Percentiles rank a stretch among this genome's conserved stretches.
Evolutionary conservation across 192 early-diverging fungal genomes (phyloP).

Genomic region (Martensiomyces pterosporus): DNA sequence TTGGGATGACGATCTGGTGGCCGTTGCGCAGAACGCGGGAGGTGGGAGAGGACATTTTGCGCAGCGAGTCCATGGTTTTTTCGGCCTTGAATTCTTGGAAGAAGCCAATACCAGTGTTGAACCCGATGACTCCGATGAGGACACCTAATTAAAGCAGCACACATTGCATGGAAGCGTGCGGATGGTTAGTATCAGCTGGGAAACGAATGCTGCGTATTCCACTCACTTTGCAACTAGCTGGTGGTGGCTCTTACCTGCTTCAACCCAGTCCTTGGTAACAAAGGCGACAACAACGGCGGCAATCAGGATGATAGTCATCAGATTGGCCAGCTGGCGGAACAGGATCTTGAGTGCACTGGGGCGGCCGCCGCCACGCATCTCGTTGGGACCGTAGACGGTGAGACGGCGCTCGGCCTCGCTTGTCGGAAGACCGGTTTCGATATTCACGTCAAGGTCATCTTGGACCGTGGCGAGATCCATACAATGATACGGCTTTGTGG

Average conservation of each 20-base stretch:
- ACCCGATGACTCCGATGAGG: conserved; percentile 75
- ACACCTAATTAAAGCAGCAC: no score
- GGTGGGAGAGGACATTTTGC: conserved; percentile 83
- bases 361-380: conserved; percentile 63
- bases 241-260: conserved; percentile 50
- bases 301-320: conserved; percentile 63
- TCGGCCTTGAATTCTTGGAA: conserved; percentile 94
- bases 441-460: conserved; percentile 24
- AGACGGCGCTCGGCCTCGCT: conserved; percentile 44
- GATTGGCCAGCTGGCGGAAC: conserved; percentile 61
- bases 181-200: no score
- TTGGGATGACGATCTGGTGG: conserved; percentile 64
- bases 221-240: no score
- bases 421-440: conserved; percentile 44
- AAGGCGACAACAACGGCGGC: conserved; percentile 63
- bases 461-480: conserved; percentile 21
- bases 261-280: conserved; percentile 63
- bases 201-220: no score
- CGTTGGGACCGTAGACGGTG: conserved; percentile 55
- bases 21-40: conserved; percentile 84
- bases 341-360: conserved; percentile 62
- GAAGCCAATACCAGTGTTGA: conserved; percentile 91
- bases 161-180: background rate
- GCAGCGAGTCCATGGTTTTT: conserved; percentile 90
- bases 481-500: conserved; percentile 43